Evolutionary conservation across 1,139 yeast species (phyloP).

Genomic region (Geotrichum macrosporum): DNA sequence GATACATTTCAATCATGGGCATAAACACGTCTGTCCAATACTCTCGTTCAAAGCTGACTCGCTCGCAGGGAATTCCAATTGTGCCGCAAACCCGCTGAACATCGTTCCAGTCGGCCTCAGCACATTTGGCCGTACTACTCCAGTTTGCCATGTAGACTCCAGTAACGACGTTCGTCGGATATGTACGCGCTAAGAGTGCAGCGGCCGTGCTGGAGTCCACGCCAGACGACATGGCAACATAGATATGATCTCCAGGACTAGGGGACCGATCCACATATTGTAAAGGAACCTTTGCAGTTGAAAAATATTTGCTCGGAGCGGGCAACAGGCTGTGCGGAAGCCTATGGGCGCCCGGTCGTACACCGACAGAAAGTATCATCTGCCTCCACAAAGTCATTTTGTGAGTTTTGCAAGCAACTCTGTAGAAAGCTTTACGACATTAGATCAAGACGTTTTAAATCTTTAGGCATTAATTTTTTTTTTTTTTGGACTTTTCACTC

Average conservation of each 20-base stretch:
- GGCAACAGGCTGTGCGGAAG: too few species aligned
- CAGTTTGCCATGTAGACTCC: slow-evolving; percentile 95
- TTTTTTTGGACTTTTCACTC: too few species aligned
- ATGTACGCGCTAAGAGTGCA: slow-evolving; percentile 53
- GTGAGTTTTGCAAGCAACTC: too few species aligned
- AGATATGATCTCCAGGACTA: slow-evolving; percentile 49
- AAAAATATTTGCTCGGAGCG: too few species aligned
- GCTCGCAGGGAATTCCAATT: slow-evolving; percentile 61
- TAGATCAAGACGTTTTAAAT: too few species aligned
- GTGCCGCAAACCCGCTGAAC: slow-evolving; percentile 62
- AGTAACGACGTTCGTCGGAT: slow-evolving; percentile 48
- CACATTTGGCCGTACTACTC: slow-evolving; percentile 41
- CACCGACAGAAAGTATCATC: too few species aligned
- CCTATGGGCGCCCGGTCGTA: too few species aligned
- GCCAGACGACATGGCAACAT: slow-evolving; percentile 94
- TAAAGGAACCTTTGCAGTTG: too few species aligned
- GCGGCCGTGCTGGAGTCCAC: slow-evolving; percentile 94
- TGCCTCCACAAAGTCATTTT: too few species aligned
- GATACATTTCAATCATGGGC: slow-evolving; percentile 79
- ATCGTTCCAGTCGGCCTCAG: slow-evolving; percentile 85
- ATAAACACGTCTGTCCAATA: slow-evolving; percentile 90
- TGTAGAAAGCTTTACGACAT: too few species aligned
- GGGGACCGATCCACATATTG: slow-evolving; percentile 8
- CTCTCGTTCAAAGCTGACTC: slow-evolving; percentile 81
- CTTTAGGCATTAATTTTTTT: too few species aligned